Percentiles rank a stretch among this genome's conserved stretches.
phyloP scores from a whole-genome alignment of 352 stramenopile species.

The Phytophthora sansomeana region DNA sequence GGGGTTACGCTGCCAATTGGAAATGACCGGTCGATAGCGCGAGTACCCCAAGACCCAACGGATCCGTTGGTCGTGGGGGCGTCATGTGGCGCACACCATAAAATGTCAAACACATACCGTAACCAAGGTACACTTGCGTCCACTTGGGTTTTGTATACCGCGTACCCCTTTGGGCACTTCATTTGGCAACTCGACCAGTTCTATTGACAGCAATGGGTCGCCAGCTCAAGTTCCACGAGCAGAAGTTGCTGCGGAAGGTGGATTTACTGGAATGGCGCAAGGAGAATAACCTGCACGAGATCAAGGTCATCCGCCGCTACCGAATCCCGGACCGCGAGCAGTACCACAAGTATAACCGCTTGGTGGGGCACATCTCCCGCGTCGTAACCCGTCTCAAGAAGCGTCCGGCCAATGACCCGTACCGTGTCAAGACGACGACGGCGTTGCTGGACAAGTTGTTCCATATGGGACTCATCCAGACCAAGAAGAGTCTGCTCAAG shows the following conservation, averaged over 20 bases:
- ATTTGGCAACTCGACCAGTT: background rate
- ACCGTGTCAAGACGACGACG: slow-evolving; percentile 96
- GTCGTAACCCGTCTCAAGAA: slow-evolving; percentile 97
- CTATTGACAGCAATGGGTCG: slow-evolving; percentile 69
- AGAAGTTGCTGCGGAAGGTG: slow-evolving; percentile 99
- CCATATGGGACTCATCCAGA: slow-evolving; percentile 97
- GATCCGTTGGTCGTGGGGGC: slow-evolving; percentile 32
- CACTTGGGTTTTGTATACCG: slow-evolving; percentile 28
- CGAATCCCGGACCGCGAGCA: slow-evolving; percentile 98
- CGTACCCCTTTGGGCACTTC: background rate
- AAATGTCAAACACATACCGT: background rate
- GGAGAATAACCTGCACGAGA: slow-evolving; percentile 98
- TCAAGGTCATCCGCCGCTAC: slow-evolving; percentile 98
- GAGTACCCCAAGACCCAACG: background rate
- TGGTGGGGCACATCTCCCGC: slow-evolving; percentile 96
- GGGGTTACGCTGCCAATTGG: slow-evolving; percentile 20
- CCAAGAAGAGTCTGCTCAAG: slow-evolving; percentile 97
- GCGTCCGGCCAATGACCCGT: slow-evolving; percentile 94
- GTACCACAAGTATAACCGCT: slow-evolving; percentile 98
- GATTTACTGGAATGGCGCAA: slow-evolving; percentile 99
- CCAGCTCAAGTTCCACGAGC: slow-evolving; percentile 96
- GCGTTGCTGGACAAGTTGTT: slow-evolving; percentile 98
- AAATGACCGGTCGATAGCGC: slow-evolving; percentile 20
- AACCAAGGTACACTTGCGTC: slow-evolving; percentile 3
- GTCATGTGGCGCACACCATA: slow-evolving; percentile 26